A percentile compares a stretch with the other conserved stretches of the same genome.
phyloP scores from a whole-genome alignment of 1,139 yeast genomes.

The Saccharomycopsis hybrid region DNA sequence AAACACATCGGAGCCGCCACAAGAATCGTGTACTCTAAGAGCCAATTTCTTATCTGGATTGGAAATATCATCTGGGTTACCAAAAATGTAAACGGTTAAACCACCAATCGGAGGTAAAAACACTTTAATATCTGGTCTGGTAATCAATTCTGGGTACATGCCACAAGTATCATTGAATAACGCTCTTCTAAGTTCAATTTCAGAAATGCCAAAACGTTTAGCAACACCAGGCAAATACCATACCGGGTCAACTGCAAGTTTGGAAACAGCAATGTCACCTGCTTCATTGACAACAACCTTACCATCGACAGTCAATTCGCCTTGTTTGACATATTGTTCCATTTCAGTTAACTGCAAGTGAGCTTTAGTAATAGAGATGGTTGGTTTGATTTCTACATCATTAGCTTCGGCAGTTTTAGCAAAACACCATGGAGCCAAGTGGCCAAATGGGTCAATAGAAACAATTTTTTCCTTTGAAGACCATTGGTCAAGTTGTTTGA shows the following conservation, averaged over 20 bases:
- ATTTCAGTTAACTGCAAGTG: slow-evolving; percentile 51
- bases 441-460: slow-evolving; percentile 58
- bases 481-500: slow-evolving; percentile 51
- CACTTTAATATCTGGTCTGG: slow-evolving; percentile 56
- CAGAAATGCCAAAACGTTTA: slow-evolving; percentile 48
- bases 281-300: slow-evolving; percentile 45
- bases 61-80: slow-evolving; percentile 46
- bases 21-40: slow-evolving; percentile 56
- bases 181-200: slow-evolving; percentile 46
- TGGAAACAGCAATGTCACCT: slow-evolving; percentile 55
- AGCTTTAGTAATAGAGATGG: slow-evolving; percentile 58
- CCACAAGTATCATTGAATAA: slow-evolving; percentile 60
- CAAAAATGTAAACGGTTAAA: slow-evolving; percentile 53
- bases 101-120: slow-evolving; percentile 64
- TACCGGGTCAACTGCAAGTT: slow-evolving; percentile 59
- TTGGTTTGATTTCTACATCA: slow-evolving; percentile 49
- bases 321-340: slow-evolving; percentile 44
- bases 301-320: slow-evolving; percentile 50
- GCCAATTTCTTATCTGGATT: slow-evolving; percentile 44
- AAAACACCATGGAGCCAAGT: slow-evolving; percentile 51
- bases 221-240: slow-evolving; percentile 65
- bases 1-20: slow-evolving; percentile 62
- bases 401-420: slow-evolving; percentile 35
- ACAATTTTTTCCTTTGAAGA: slow-evolving; percentile 46
- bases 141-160: slow-evolving; percentile 56